Evolutionary conservation across 768 basidiomycete genomes (phyloP).

Genomic region (Daedaleopsis nitida): DNA sequence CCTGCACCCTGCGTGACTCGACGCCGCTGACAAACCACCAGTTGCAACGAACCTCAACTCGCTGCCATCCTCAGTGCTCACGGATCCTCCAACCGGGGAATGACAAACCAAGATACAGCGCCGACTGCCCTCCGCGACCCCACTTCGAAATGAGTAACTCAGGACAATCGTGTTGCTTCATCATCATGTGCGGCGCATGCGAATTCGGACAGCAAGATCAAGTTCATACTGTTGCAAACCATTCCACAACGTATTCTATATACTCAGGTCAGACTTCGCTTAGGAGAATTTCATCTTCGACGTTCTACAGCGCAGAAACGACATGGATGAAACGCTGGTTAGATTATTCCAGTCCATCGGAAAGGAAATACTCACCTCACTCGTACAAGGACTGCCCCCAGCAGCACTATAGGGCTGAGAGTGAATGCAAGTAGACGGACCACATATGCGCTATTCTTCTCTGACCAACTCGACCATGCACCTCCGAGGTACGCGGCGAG

Average conservation of each 20-base stretch:
- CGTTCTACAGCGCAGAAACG: constrained; percentile 35
- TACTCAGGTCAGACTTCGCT: no score
- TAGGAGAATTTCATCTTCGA: constrained; percentile 68
- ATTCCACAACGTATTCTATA: no score
- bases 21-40: neutral
- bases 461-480: constrained; percentile 64
- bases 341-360: neutral
- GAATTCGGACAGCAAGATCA: no score
- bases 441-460: constrained; percentile 35
- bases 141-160: no score
- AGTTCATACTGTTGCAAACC: no score
- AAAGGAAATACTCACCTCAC: constrained; percentile 40
- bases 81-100: neutral
- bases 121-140: no score
- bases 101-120: constrained; percentile 18
- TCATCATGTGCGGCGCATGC: neutral
- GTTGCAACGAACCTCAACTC: no score
- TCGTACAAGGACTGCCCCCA: constrained; percentile 48
- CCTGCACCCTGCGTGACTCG: neutral
- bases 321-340: neutral
- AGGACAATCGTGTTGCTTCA: neutral
- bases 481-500: constrained; percentile 72
- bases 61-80: no score
- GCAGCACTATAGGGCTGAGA: constrained; percentile 51
- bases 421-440: constrained; percentile 54